Percentiles rank a stretch among this genome's conserved stretches.
These are phyloP conservation scores for Neoboletus magnificus DNA, from an alignment of 768 basidiomycete species.

Conservation along the genomic window DNA sequence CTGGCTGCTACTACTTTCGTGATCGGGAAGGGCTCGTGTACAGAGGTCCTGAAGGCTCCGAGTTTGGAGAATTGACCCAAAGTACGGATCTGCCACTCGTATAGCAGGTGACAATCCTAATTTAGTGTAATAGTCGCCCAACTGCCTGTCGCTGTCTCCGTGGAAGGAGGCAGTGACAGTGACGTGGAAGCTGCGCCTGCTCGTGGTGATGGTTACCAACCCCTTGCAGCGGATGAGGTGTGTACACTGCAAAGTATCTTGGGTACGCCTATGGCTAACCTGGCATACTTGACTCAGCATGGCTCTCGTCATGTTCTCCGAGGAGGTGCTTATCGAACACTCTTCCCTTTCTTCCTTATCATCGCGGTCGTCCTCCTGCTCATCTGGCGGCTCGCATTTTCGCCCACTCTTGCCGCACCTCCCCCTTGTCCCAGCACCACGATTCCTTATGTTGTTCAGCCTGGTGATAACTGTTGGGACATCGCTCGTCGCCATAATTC, in stretches of 20 bases:
- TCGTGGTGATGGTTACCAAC: constrained; percentile 55
- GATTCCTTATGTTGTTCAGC: constrained; percentile 45
- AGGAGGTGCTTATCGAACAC: constrained; percentile 51
- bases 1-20: constrained; percentile 61
- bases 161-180: constrained; percentile 32
- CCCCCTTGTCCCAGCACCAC: constrained; percentile 36
- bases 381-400: constrained; percentile 57
- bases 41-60: constrained; percentile 60
- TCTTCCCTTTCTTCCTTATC: constrained; percentile 73
- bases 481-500: constrained; percentile 48
- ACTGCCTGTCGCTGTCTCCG: constrained; percentile 26
- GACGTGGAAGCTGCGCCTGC: constrained; percentile 57
- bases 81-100: constrained; percentile 27
- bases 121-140: constrained; percentile 25
- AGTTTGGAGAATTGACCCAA: constrained; percentile 51
- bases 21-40: constrained; percentile 48
- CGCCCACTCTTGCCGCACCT: constrained; percentile 26
- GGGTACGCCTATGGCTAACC: neutral
- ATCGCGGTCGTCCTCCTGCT: constrained; percentile 61
- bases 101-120: neutral
- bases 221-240: constrained; percentile 51
- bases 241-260: neutral
- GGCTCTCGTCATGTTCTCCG: constrained; percentile 32
- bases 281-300: constrained; percentile 30
- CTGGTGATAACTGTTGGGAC: constrained; percentile 67